Percentiles rank a stretch among this genome's conserved stretches.
Conservation (phyloP, 2,329 filamentous ascomycete genomes). For the Akanthomyces muscarius region DNA sequence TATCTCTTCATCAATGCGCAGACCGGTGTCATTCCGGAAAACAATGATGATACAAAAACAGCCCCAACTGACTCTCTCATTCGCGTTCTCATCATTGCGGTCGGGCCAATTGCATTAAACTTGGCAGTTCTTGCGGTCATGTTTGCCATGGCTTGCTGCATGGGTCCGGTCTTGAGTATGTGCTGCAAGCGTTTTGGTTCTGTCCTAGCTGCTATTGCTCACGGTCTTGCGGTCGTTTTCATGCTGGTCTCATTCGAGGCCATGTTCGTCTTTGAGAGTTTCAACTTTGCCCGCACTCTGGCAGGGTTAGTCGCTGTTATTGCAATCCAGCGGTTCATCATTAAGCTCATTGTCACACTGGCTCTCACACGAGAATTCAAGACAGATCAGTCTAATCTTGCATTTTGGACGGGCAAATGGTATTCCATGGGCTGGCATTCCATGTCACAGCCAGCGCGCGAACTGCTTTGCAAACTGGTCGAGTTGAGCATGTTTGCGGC, state of each 20-base stretch:
- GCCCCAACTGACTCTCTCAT: slow-evolving; percentile 68
- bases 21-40: slow-evolving; percentile 63
- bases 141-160: slow-evolving; percentile 95
- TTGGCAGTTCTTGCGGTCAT: slow-evolving; percentile 73
- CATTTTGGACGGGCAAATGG: slow-evolving; percentile 99
- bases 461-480: slow-evolving; percentile 98
- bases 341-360: slow-evolving; percentile 87
- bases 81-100: slow-evolving; percentile 73
- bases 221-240: slow-evolving; percentile 81
- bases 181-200: slow-evolving; percentile 99
- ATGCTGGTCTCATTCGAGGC: slow-evolving; percentile 85
- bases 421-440: slow-evolving; percentile 99
- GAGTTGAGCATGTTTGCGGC: slow-evolving; percentile 94
- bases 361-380: slow-evolving; percentile 93
- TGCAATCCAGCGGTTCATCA: slow-evolving; percentile 88
- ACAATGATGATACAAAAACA: slow-evolving; percentile 34
- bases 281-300: slow-evolving; percentile 77
- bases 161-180: slow-evolving; percentile 93
- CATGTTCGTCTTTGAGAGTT: slow-evolving; percentile 91
- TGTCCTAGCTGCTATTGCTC: slow-evolving; percentile 88
- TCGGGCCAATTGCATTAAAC: slow-evolving; percentile 84
- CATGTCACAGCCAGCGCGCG: slow-evolving; percentile 88
- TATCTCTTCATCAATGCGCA: slow-evolving; percentile 97
- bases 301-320: slow-evolving; percentile 87
- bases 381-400: slow-evolving; percentile 90